phyloP scores from a whole-genome alignment of 2,329 filamentous ascomycete genomes.

The Microdochium trichocladiopsis region DNA sequence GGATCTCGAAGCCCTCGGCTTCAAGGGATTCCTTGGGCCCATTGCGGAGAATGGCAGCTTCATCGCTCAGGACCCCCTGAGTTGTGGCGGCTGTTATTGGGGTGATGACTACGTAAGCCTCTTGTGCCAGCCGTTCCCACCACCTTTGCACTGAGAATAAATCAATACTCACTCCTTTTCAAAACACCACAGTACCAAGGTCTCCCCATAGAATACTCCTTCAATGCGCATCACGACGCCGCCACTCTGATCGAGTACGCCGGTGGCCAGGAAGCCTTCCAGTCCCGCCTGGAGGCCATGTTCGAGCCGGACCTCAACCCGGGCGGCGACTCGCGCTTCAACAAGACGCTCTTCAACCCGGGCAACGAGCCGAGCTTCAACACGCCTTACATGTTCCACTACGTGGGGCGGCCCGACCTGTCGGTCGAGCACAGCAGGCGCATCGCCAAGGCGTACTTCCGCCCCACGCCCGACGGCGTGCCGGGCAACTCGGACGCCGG shows the following conservation, averaged over 20 bases:
- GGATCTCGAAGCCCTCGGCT: conserved; percentile 47
- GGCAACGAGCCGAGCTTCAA: conserved; percentile 64
- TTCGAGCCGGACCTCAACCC: conserved; percentile 42
- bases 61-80: conserved; percentile 45
- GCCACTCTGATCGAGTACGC: conserved; percentile 41
- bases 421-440: conserved; percentile 50
- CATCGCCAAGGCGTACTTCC: conserved; percentile 54
- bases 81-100: conserved; percentile 62
- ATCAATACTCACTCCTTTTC: not conserved
- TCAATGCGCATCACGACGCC: conserved; percentile 63
- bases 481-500: conserved; percentile 67
- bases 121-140: conserved; percentile 57
- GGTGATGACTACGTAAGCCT: conserved; percentile 35
- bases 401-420: conserved; percentile 53
- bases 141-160: not conserved
- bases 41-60: conserved; percentile 43
- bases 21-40: conserved; percentile 61
- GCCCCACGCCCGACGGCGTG: conserved; percentile 44
- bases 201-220: conserved; percentile 58
- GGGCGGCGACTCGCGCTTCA: conserved; percentile 31
- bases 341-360: conserved; percentile 56
- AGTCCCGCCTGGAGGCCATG: conserved; percentile 51
- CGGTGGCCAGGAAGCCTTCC: conserved; percentile 49
- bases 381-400: conserved; percentile 64
- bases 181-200: conserved; percentile 41